A percentile compares a stretch with the other conserved stretches of the same genome.
Evolutionary conservation across 2,329 filamentous ascomycete genomes (phyloP).

Genomic region (Diaporthe vaccinii): DNA sequence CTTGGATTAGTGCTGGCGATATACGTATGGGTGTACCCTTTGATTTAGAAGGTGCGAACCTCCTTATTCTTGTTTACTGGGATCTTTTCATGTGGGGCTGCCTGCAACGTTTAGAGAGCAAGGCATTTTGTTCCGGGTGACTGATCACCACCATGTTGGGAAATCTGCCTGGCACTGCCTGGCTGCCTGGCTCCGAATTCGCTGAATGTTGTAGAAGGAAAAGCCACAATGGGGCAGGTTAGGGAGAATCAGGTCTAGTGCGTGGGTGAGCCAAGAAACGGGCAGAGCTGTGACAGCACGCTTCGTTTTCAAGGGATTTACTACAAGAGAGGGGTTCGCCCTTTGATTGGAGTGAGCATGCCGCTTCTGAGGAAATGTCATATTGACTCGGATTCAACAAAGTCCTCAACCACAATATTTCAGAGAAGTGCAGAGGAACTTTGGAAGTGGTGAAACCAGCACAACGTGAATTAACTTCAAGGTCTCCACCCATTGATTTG

Average conservation of each 20-base stretch:
- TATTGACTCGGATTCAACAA: not conserved
- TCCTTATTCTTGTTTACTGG: too few species aligned
- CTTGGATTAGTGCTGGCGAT: too few species aligned
- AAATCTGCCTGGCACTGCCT: conserved; percentile 5
- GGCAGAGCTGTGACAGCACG: not conserved
- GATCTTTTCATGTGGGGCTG: not conserved
- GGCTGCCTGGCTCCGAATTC: not conserved
- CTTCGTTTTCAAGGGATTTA: not conserved
- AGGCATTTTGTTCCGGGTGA: not conserved
- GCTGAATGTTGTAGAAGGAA: not conserved
- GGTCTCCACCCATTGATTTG: not conserved
- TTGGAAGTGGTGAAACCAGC: not conserved
- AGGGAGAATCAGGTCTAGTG: not conserved
- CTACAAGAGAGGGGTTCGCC: not conserved
- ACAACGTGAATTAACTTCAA: not conserved
- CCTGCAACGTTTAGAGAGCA: not conserved
- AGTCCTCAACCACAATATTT: not conserved
- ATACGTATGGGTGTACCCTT: too few species aligned
- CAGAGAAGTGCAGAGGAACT: not conserved
- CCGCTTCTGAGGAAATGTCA: not conserved
- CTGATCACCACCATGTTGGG: not conserved
- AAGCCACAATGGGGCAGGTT: conserved; percentile 5
- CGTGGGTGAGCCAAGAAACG: not conserved
- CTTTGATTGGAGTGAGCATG: not conserved
- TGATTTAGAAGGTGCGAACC: too few species aligned